Evolutionary conservation across 2,329 filamentous ascomycete species (phyloP), one percentile per base, ranked within the genome.

Genomic region (Talaromyces sp.): DNA sequence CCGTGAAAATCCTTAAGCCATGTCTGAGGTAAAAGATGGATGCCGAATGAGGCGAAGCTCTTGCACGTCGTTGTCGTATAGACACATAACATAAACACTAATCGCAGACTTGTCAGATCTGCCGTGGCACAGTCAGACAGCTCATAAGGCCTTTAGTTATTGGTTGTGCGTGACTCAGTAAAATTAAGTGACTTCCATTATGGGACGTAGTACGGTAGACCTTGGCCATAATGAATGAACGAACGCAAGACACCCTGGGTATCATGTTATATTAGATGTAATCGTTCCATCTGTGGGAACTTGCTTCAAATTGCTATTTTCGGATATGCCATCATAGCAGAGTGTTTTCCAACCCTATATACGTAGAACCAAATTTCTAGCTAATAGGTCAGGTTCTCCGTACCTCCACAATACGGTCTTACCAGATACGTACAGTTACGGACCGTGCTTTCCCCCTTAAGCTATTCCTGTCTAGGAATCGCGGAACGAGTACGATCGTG

Each of bases 401-500:
- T n/a, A n/a, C n/a, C 9, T 23, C 42, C 42, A 48, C 5, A 14
- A 16, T n/a, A 31, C 25, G 14, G 12, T 33, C 50, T 54, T 35
- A 11, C 31, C 31, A n/a, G 11, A 52, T 33, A 11, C 14, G n/a
- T n/a, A n/a, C n/a, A 31, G 25, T 3, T 18, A 33, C 18, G 25
- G 21, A 33, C 16, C 31, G 18, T 35, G 28, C 28, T 52, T 33
- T 52, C 48, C 28, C n/a, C 48, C 48, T 54, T 54, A 16, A 9
- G 3, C 50, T 54, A 54, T n/a, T 1, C 50, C 50, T 33, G 8
- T 54, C 37, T 11, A 35, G 31, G 50, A 7, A 35, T 23, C 2
- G 5, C n/a, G 48, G 48, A 52, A 35, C 48, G 48, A 52, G n/a
- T 33, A 52, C 48, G 48, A n/a, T n/a, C n/a, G n/a, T n/a, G n/a